phyloP scores from a whole-genome alignment of 106 monocot genomes.

The Phalaenopsis equestris region DNA sequence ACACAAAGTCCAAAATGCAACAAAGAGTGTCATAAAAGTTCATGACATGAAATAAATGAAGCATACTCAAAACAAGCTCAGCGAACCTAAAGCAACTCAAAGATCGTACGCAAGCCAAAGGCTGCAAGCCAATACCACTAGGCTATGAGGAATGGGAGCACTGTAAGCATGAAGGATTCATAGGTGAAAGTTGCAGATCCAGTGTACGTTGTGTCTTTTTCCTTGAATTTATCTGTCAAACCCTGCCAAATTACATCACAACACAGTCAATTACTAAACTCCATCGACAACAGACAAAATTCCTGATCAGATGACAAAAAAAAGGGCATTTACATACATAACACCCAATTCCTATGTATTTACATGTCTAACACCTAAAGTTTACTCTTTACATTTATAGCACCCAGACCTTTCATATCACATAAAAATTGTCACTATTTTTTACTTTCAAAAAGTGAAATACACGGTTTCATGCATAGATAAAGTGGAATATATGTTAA shows the following conservation, averaged over 20 bases:
- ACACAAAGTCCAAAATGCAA: background rate
- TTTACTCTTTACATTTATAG: no score
- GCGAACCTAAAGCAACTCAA: background rate
- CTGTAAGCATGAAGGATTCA: slow-evolving; percentile 81
- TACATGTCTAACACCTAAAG: no score
- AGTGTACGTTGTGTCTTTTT: slow-evolving; percentile 52
- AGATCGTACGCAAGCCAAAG: background rate
- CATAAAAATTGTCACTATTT: no score
- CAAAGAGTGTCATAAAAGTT: background rate
- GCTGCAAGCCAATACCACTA: background rate
- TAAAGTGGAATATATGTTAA: no score
- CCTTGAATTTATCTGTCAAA: slow-evolving; percentile 92
- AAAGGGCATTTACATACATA: background rate
- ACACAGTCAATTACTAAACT: background rate
- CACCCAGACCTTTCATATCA: no score
- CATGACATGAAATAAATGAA: no score
- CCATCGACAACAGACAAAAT: background rate
- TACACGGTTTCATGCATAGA: no score
- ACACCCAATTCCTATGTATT: no score
- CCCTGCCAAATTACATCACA: slow-evolving; percentile 21
- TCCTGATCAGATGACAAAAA: background rate
- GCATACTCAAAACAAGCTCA: no score
- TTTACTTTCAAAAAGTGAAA: no score
- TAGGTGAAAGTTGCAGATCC: slow-evolving; percentile 84
- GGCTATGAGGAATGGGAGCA: slow-evolving; percentile 85